Evolutionary conservation across 164 flowering plant genomes (phyloP).

Genomic region (Vitis rotundifolia): DNA sequence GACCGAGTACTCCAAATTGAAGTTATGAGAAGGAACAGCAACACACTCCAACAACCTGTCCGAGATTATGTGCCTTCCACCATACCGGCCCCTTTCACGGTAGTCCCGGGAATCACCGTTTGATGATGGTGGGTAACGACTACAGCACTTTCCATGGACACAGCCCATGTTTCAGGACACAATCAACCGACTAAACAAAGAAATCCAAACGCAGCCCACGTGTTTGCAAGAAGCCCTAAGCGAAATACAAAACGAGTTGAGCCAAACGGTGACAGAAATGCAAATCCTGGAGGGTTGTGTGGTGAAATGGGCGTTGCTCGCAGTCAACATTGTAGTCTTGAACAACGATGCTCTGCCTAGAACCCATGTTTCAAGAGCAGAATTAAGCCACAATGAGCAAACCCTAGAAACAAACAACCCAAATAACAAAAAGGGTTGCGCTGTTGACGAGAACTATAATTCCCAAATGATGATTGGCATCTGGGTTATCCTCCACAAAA

Average conservation of each 20-base stretch:
- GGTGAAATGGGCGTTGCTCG: slow-evolving; percentile 18
- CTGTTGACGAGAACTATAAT: neutral
- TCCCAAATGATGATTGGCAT: neutral
- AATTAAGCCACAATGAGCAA: slow-evolving; percentile 9
- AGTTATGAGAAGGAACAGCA: slow-evolving; percentile 69
- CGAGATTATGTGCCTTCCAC: slow-evolving; percentile 33
- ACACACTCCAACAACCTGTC: slow-evolving; percentile 54
- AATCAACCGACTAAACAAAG: neutral
- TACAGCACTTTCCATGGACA: slow-evolving; percentile 71
- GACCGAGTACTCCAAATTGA: slow-evolving; percentile 61
- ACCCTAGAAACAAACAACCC: slow-evolving; percentile 13
- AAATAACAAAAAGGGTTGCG: neutral
- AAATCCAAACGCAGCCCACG: slow-evolving; percentile 9
- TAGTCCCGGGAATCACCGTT: slow-evolving; percentile 30
- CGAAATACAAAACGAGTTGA: slow-evolving; percentile 10
- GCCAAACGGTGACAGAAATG: neutral
- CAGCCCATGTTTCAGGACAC: slow-evolving; percentile 64
- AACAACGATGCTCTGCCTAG: slow-evolving; percentile 1
- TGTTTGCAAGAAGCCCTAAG: slow-evolving; percentile 22
- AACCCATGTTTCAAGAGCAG: slow-evolving; percentile 3
- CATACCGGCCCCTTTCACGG: slow-evolving; percentile 16
- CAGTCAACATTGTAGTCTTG: slow-evolving; percentile 13
- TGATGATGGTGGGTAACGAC: slow-evolving; percentile 45
- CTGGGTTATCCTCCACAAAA: neutral
- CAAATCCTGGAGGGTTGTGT: neutral